phyloP scores from a whole-genome alignment of 768 basidiomycete genomes.

The Macrocybe gigantea region DNA sequence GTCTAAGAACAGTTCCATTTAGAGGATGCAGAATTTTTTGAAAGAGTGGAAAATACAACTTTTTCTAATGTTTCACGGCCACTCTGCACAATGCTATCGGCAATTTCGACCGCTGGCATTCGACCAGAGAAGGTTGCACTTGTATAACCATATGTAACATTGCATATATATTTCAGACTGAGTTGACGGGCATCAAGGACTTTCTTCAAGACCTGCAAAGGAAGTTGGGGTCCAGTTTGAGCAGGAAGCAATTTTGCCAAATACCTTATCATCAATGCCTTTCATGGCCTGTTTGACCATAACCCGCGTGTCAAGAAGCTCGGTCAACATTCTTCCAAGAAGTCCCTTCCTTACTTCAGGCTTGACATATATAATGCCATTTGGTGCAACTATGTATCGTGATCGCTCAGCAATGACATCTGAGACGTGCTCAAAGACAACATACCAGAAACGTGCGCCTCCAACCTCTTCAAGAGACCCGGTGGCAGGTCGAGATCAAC shows the following conservation, averaged over 20 bases:
- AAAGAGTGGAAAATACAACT: conserved; percentile 30
- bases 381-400: conserved; percentile 70
- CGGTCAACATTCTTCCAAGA: conserved; percentile 85
- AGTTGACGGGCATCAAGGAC: conserved; percentile 90
- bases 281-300: conserved; percentile 99
- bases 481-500: conserved; percentile 61
- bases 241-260: background rate
- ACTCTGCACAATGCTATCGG: conserved; percentile 95
- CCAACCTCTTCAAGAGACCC: conserved; percentile 62
- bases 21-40: background rate
- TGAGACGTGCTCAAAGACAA: background rate
- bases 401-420: background rate
- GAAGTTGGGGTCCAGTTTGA: background rate
- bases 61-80: conserved; percentile 95
- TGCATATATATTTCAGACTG: conserved; percentile 89
- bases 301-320: conserved; percentile 89
- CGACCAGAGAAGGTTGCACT: conserved; percentile 91
- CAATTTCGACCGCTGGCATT: conserved; percentile 98
- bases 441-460: conserved; percentile 75
- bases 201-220: conserved; percentile 56
- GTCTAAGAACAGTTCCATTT: conserved; percentile 46
- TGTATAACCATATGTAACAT: conserved; percentile 96
- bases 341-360: conserved; percentile 77
- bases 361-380: conserved; percentile 94
- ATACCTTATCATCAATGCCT: conserved; percentile 63